Evolutionary conservation across 192 early-diverging fungal genomes (phyloP).

Genomic region (Coemansia sp.): DNA sequence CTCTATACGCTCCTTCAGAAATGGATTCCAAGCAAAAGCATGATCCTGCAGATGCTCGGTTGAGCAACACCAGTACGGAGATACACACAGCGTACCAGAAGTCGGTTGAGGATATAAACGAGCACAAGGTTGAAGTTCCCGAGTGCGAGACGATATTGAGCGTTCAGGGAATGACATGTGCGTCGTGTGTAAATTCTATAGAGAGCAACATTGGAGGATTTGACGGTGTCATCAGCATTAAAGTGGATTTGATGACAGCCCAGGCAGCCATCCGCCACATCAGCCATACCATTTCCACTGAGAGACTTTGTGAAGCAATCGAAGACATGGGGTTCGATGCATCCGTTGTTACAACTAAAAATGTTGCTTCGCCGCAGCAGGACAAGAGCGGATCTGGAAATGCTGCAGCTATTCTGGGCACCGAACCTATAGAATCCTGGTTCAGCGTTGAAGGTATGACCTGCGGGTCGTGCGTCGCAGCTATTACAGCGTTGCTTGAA

Average conservation of each 20-base stretch:
- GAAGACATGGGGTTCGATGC: conserved; percentile 78
- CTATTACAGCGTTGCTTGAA: conserved; percentile 72
- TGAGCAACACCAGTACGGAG: conserved; percentile 26
- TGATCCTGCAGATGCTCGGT: neutral
- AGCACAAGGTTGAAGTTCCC: conserved; percentile 24
- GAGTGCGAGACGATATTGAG: conserved; percentile 53
- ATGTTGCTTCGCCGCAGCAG: neutral
- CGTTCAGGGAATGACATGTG: conserved; percentile 84
- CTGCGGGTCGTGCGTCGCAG: conserved; percentile 86
- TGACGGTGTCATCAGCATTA: conserved; percentile 57
- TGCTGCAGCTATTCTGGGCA: conserved; percentile 22
- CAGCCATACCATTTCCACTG: conserved; percentile 15
- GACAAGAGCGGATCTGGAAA: neutral
- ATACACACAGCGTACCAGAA: conserved; percentile 17
- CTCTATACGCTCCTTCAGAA: neutral
- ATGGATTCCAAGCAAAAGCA: neutral
- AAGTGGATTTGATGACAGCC: conserved; percentile 65
- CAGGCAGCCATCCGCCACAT: conserved; percentile 61
- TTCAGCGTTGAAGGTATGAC: conserved; percentile 86
- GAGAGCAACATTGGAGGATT: conserved; percentile 43
- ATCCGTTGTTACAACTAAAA: conserved; percentile 34
- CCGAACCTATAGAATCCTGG: conserved; percentile 37
- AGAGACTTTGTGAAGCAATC: conserved; percentile 58
- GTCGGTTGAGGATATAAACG: neutral
- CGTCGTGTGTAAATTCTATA: conserved; percentile 77